Base-by-base conservation (phyloP, 768 basidiomycete species). In the Tulasnella sp. region DNA sequence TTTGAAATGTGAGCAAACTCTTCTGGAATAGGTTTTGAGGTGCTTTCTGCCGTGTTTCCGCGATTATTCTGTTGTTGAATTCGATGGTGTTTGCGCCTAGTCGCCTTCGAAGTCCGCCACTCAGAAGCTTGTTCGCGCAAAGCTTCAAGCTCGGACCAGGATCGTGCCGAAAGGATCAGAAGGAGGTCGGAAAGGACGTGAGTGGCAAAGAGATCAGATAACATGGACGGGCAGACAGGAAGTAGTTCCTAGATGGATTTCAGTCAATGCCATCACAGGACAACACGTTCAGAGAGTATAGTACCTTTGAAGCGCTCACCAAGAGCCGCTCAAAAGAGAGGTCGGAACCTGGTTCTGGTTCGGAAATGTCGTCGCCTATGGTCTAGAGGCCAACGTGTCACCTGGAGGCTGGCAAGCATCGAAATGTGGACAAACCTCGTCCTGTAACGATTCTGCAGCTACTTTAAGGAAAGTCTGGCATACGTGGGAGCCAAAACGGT, bases 401-500 rank as follows among this genome's bases (percentile, higher is more conserved):
- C 29, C 11, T 10, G 15, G 23, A 35, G 32, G 61, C 15, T 16
- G 61, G 18, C 11, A 29, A 20, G 29, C 32, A 2, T 67, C 80
- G 1, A 46, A 35, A 23, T 18, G n/a, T 35, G 1, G 35, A 37
- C 75, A 29, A 23, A 76, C 75, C 55, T 76, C 51, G 4, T 61
- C 51, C 4, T 76, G 48, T 20, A 77, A 29, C 26, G 70, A 35
- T 16, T 70, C 70, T 5, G 46, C 42, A 40, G 71, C 71, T 9
- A 57, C 40, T 35, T 37, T 71, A 10, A 98, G 87, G 80, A 98
- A 85, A 0, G 95, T 98, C 83, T 98, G 95, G 81, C 93, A 93
- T 9, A 98, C 96, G 89, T 98, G 96, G 35, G 96, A 97, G 20
- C 92, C 95, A 86, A 98, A 99, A 39, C 96, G 89, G 82, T 99